Evolutionary conservation across 1,284 basidiomycete species (phyloP), one percentile per base, ranked within the genome.

Genomic region (Dichomitus squalens): DNA sequence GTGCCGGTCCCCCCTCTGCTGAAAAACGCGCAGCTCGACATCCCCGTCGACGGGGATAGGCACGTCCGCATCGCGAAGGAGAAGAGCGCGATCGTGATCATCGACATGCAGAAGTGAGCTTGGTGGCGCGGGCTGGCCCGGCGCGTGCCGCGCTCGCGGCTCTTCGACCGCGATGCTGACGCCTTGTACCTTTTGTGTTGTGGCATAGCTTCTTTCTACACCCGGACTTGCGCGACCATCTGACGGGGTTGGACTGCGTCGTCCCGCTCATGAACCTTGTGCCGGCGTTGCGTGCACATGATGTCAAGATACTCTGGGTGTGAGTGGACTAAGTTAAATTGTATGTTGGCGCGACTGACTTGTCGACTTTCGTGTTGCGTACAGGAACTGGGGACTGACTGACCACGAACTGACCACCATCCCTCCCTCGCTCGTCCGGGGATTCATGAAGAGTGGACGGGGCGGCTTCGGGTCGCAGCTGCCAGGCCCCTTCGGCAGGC

Each of bases 41-140:
- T 89, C 40, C 69, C 72, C 2, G 84, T 83, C 3, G 76, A 84
- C 55, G 79, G 79, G 6, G 75, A 77, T 20, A 75, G 83, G 16
- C 75, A 70, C 16, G 71, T 88, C 40, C 76, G 86, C 53, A 71
- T 88, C 12, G 75, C 83, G 61, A 76, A 75, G 35, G 70, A 75
- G 38, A 72, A 75, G 44, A 81, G 78, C 29, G 87, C 86, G 12
- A 71, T 84, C 57, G 80, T 88, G 23, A 76, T 88, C 33, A 79
- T 88, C 57, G 87, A 88, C 67, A 88, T 89, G 87, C 87, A 88
- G 68, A 89, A 88, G 87, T 87, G 64, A 60, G 78, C 63, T 25
- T 23, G 18, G 36, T 27, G n/a, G 38, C 31, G 38, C 31, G 20
- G 27, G 12, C 25, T 14, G 35, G 43, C n/a, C 9, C 8, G 12